Evolutionary conservation across 2,329 filamentous ascomycete species (phyloP), one percentile per base, ranked within the genome.

Genomic region (Aureobasidium sp.): DNA sequence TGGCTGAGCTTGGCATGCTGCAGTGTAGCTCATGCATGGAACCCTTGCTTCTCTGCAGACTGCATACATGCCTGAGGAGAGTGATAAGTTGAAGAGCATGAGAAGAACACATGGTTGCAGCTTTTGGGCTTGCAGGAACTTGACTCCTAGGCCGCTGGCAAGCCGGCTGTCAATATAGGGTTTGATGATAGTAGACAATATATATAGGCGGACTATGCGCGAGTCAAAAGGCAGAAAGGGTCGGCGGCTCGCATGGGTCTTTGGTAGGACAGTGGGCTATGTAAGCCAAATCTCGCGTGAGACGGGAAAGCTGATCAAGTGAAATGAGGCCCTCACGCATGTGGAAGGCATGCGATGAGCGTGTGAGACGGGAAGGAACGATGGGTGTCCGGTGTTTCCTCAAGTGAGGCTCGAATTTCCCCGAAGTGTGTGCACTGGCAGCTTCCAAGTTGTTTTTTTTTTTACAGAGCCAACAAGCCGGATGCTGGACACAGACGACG

Each of bases 1-100:
- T 44, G 29, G 53, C 53, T 34, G 27, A n/a, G 41, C 53, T 57
- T 57, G 53, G 53, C 53, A 20, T 42, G 20, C 36, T 57, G 41
- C 41, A 57, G 53, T 57, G 53, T 34, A 41, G 53, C 53, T 57
- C 53, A 57, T 57, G 53, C 53, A 57, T 36, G 27, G 29, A 31
- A 31, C 39, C 53, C 53, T 57, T 57, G 53, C 53, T 57, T 57
- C 41, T 25, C 41, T 57, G 53, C 52, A 55, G 36, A 12, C 48
- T 37, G 31, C 51, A 41, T 41, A 53, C 52, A 57, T 57, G 53
- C 53, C 53, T 55, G 37, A 57, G 39, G 53, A 7, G 37, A 15
- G 52, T 34, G 17, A 42, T 22, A 57, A 17, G 15, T 11, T 41
- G 34, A 34, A 29, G 8, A 36, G n/a, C 39, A 57, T 45, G 17